Percentiles rank a stretch among this genome's conserved stretches.
phyloP scores from a whole-genome alignment of 2,329 filamentous ascomycete species.

The Pyricularia pennisetigena region DNA sequence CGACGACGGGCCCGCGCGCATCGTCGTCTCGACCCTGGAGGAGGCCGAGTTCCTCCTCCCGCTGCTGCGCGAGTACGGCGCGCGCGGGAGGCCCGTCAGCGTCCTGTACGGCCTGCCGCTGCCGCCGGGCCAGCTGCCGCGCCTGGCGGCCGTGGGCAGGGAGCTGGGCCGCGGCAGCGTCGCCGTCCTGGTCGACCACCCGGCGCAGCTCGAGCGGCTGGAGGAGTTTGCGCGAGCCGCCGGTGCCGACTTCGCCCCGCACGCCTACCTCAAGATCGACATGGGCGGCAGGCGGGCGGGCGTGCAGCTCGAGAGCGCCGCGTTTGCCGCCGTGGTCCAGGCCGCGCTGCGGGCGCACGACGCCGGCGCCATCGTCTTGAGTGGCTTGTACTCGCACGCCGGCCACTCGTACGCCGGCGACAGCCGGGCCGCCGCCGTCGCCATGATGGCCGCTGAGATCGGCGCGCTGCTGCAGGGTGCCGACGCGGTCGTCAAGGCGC shows the following conservation, averaged over 20 bases:
- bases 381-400: slow-evolving; percentile 65
- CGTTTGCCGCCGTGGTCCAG: slow-evolving; percentile 35
- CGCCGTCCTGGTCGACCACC: slow-evolving; percentile 61
- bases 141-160: slow-evolving; percentile 46
- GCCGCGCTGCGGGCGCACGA: slow-evolving; percentile 31
- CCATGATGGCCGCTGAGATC: slow-evolving; percentile 55
- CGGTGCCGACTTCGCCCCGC: slow-evolving; percentile 21
- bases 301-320: slow-evolving; percentile 38
- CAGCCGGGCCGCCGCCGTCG: slow-evolving; percentile 39
- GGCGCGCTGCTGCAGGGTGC: slow-evolving; percentile 38
- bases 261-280: slow-evolving; percentile 65
- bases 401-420: slow-evolving; percentile 57
- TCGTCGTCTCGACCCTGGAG: slow-evolving; percentile 65
- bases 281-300: slow-evolving; percentile 65
- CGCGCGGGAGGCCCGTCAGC: background rate
- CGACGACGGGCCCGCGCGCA: slow-evolving; percentile 37
- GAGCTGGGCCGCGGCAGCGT: slow-evolving; percentile 44
- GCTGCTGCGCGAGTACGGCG: slow-evolving; percentile 47
- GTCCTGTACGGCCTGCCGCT: slow-evolving; percentile 66
- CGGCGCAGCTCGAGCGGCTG: slow-evolving; percentile 37
- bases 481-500: slow-evolving; percentile 4
- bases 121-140: slow-evolving; percentile 46
- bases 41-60: slow-evolving; percentile 61
- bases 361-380: slow-evolving; percentile 29
- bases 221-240: background rate